Base-by-base conservation (phyloP, 768 basidiomycete genomes). In the Sporobolomyces pararoseus region DNA sequence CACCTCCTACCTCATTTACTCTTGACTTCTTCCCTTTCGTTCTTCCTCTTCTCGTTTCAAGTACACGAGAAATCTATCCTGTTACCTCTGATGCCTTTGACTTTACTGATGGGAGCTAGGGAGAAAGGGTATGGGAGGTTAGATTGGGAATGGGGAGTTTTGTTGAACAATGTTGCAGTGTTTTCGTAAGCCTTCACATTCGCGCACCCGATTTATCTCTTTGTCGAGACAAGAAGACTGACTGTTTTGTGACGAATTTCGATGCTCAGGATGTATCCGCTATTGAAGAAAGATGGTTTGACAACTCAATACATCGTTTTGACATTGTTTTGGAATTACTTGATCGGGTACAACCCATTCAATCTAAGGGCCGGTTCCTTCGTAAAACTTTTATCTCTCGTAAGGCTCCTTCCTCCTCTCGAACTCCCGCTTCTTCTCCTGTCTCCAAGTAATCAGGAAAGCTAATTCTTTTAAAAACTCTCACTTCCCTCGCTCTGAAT, bases 11-110 rank as follows among this genome's bases (percentile, higher is more conserved):
- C 89, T 0, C 89, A 90, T 73, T 87, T 89, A 3, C 82, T 96
- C 32, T 84, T 92, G 69, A 87, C 86, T 10, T 87, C 86, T 1
- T 89, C 90, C 0, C 84, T 97, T 83, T 89, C 92, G 13, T 96
- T 97, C 84, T 97, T 95, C 81, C 82, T 97, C 37, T 94, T 95
- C 82, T 93, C 92, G 9, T 95, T 95, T 80, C 93, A 96, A 76
- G 93, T 94, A 46, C 94, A 96, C 79, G 94, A 97, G 79, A 97
- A 96, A 82, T 88, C 88, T 4, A 89, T 97, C 47, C 78, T 96
- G 23, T 77, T 97, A 1, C 91, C 93, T 4, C 82, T 98, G 27
- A 79, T 97, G 72, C 94, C 94, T 0, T 81, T 93, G 34, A 90
- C 88, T 0, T 82, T 97, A 23, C 82, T 94, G 21, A 82, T 94